phyloP scores from a whole-genome alignment of 352 stramenopile genomes.

The Thraustotheca clavata region DNA sequence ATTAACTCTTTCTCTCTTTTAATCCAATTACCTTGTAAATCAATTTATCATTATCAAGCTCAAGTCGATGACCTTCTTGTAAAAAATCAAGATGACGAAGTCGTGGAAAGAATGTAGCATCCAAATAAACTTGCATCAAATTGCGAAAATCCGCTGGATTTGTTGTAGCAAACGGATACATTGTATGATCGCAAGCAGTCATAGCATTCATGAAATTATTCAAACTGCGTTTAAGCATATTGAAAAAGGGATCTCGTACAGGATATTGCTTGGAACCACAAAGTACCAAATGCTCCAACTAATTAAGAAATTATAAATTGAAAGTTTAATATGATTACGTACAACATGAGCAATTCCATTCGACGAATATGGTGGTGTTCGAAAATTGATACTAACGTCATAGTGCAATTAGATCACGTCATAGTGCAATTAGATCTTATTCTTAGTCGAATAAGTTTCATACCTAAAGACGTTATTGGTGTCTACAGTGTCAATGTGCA shows the following conservation, averaged over 20 bases:
- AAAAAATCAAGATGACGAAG: slow-evolving; percentile 68
- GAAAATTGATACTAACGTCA: slow-evolving; percentile 93
- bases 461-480: slow-evolving; percentile 79
- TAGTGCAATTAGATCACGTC: not conserved
- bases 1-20: not conserved
- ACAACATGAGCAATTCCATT: slow-evolving; percentile 97
- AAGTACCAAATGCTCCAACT: slow-evolving; percentile 92
- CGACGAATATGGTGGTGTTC: slow-evolving; percentile 92
- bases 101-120: slow-evolving; percentile 95
- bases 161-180: slow-evolving; percentile 97
- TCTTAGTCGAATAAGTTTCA: not conserved
- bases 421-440: too few relatives aligned
- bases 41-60: slow-evolving; percentile 41
- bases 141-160: slow-evolving; percentile 98
- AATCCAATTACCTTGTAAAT: slow-evolving; percentile 36
- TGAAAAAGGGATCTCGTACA: slow-evolving; percentile 98
- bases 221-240: slow-evolving; percentile 96
- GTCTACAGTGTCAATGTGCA: slow-evolving; percentile 80
- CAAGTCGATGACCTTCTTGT: slow-evolving; percentile 71
- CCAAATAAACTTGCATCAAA: slow-evolving; percentile 95
- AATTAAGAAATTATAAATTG: not conserved
- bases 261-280: slow-evolving; percentile 95
- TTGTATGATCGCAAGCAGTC: slow-evolving; percentile 97
- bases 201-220: slow-evolving; percentile 99
- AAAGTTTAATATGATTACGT: not conserved